Percentiles rank a stretch among this genome's conserved stretches.
Evolutionary conservation across 768 basidiomycete species (phyloP).

Genomic region (Suillus alpinus): DNA sequence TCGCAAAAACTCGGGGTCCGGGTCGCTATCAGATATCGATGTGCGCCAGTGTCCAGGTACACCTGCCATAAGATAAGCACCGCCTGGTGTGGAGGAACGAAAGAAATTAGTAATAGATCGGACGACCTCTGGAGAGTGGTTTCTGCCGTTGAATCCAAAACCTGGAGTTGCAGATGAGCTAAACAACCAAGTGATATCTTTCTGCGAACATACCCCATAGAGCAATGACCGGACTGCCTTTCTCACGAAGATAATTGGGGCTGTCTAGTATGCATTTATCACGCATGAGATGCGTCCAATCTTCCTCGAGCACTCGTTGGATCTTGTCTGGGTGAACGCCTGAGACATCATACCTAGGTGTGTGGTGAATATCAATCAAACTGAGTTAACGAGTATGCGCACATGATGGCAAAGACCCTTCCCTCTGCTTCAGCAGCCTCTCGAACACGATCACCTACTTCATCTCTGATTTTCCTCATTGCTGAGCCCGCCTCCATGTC

Average conservation of each 20-base stretch:
- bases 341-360: constrained; percentile 75
- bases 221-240: constrained; percentile 66
- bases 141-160: constrained; percentile 61
- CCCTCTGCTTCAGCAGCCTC: constrained; percentile 81
- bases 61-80: constrained; percentile 73
- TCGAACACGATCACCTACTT: constrained; percentile 66
- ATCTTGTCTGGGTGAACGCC: constrained; percentile 72
- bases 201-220: constrained; percentile 55
- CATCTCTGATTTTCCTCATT: constrained; percentile 63
- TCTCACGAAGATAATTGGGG: constrained; percentile 71
- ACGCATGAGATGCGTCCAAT: constrained; percentile 71
- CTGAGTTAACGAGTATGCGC: constrained; percentile 24
- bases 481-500: constrained; percentile 56
- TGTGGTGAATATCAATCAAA: not conserved
- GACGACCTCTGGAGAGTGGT: constrained; percentile 62
- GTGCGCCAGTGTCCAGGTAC: constrained; percentile 76
- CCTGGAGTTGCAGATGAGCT: constrained; percentile 35
- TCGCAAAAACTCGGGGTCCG: constrained; percentile 58
- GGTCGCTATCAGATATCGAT: constrained; percentile 65
- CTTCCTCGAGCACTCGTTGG: constrained; percentile 61
- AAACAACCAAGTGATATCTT: not conserved
- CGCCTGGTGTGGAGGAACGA: constrained; percentile 62
- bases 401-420: constrained; percentile 85
- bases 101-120: constrained; percentile 56
- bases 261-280: constrained; percentile 62